Evolutionary conservation across 1,284 basidiomycete species (phyloP).

Genomic region (Moesziomyces sp.): DNA sequence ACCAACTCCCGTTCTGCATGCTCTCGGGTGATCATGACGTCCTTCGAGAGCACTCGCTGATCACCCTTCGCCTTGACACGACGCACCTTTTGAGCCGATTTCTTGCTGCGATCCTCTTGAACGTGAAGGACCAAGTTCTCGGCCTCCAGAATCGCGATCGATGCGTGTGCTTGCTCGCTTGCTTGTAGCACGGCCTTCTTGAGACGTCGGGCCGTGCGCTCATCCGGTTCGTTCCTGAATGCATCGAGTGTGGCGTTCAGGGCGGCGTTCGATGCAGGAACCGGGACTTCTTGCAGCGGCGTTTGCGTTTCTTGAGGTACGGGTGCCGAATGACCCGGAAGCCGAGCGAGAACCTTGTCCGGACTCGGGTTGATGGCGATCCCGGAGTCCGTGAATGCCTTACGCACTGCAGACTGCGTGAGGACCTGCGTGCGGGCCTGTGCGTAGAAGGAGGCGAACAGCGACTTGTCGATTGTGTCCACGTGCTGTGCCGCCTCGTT

Average conservation of each 20-base stretch:
- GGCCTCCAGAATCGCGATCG: slow-evolving; percentile 1
- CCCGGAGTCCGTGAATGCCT: slow-evolving; percentile 11
- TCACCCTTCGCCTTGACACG: background rate
- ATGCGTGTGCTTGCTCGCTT: slow-evolving; percentile 1
- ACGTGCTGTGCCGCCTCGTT: background rate
- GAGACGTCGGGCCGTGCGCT: background rate
- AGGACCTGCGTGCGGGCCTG: slow-evolving; percentile 13
- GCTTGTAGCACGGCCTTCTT: slow-evolving; percentile 3
- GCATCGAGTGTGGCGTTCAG: slow-evolving; percentile 1
- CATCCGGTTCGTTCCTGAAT: background rate
- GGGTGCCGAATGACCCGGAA: background rate
- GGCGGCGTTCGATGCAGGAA: background rate
- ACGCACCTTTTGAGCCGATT: background rate
- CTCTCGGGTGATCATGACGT: slow-evolving; percentile 11
- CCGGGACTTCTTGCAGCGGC: background rate
- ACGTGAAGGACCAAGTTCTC: background rate
- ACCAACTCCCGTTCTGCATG: slow-evolving; percentile 8
- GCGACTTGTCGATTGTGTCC: slow-evolving; percentile 9
- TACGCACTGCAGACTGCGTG: background rate
- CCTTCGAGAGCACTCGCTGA: background rate
- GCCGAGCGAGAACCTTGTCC: slow-evolving; percentile 4
- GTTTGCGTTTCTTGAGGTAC: no score
- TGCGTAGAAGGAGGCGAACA: slow-evolving; percentile 10
- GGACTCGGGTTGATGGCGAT: slow-evolving; percentile 2
- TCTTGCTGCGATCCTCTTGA: slow-evolving; percentile 1